These are phyloP conservation scores for Metschnikowia dekortorum DNA, from an alignment of 805 yeast genomes.

Conservation along the genomic window DNA sequence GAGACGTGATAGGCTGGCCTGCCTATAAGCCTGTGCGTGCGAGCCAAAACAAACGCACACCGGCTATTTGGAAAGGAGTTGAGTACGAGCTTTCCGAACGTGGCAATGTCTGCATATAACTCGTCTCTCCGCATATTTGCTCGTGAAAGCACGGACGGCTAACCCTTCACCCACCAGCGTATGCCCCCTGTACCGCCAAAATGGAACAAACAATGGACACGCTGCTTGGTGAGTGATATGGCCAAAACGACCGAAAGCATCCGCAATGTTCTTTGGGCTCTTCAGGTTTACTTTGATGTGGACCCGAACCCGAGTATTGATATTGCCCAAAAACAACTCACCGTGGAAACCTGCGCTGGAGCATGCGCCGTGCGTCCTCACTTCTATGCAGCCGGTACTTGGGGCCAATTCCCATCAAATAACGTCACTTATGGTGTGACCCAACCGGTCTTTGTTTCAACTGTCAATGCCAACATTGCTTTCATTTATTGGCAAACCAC, in stretches of 20 bases:
- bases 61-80: not conserved
- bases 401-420: no score
- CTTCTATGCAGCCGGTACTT: no score
- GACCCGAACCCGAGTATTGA: no score
- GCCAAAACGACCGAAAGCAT: no score
- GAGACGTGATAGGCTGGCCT: not conserved
- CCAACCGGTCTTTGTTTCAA: no score
- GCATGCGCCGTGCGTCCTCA: no score
- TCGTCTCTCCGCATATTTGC: not conserved
- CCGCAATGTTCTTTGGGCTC: no score
- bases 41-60: not conserved
- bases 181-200: not conserved
- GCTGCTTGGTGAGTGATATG: not conserved
- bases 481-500: no score
- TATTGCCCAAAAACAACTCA: no score
- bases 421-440: no score
- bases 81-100: not conserved
- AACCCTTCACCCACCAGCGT: not conserved
- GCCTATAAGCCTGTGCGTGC: not conserved
- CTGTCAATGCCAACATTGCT: not conserved
- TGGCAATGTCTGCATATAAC: not conserved
- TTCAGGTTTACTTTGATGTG: no score
- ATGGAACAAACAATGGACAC: not conserved
- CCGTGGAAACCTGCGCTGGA: no score
- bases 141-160: conserved; percentile 1